Conservation (phyloP, 805 yeast species). For the Ogataea degrootiae region DNA sequence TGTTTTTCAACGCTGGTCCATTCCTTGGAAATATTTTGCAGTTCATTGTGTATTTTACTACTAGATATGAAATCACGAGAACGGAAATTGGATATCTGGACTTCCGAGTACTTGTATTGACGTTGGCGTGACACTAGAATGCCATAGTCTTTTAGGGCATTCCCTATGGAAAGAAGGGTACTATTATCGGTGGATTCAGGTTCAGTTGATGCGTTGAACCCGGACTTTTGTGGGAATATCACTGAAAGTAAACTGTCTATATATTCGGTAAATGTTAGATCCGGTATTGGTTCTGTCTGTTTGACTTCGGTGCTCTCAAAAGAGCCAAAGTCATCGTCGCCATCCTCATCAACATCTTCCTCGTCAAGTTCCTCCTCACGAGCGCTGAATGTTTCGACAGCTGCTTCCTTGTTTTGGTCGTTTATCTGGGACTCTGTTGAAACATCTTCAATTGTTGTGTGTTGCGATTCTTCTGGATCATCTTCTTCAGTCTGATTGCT, state of each 20-base stretch:
- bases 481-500: background rate
- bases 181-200: background rate
- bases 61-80: constrained; percentile 15
- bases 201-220: background rate
- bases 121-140: constrained; percentile 8
- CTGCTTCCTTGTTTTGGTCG: background rate
- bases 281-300: background rate
- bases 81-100: constrained; percentile 12
- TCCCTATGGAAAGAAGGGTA: background rate
- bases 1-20: constrained; percentile 29
- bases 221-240: background rate
- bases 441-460: background rate
- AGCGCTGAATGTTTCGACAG: background rate
- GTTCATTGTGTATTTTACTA: constrained; percentile 10
- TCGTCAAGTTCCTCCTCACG: background rate
- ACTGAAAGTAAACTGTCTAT: constrained; percentile 4
- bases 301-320: constrained; percentile 14
- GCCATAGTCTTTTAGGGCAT: constrained; percentile 9
- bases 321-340: constrained; percentile 24
- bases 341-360: constrained; percentile 3
- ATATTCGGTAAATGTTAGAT: constrained; percentile 4
- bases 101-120: background rate
- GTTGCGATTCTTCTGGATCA: background rate
- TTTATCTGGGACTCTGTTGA: background rate
- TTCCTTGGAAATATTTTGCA: constrained; percentile 10